Percentiles rank a stretch among this genome's conserved stretches.
Conservation (phyloP, 495 filamentous ascomycete genomes). For the Polyplosphaeria fusca region DNA sequence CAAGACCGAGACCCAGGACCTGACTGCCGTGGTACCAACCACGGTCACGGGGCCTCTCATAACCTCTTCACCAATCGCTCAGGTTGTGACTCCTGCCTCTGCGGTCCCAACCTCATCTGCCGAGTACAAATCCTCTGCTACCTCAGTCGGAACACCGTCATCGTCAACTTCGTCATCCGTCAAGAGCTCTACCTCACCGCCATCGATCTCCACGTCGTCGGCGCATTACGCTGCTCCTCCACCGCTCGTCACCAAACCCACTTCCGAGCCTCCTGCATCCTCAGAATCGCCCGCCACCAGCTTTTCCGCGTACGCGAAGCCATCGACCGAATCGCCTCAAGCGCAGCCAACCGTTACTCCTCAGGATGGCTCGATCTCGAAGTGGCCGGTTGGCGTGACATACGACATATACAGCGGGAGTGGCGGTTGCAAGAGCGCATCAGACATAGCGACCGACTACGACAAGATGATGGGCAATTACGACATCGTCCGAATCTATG, state of each 20-base stretch:
- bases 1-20: constrained; percentile 27
- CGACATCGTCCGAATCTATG: constrained; percentile 71
- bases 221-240: neutral
- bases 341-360: neutral
- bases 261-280: neutral
- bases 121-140: neutral
- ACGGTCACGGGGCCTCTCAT: neutral
- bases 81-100: neutral
- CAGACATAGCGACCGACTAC: constrained; percentile 63
- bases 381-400: constrained; percentile 24
- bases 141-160: neutral
- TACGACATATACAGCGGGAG: constrained; percentile 33
- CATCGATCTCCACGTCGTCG: neutral
- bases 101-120: neutral
- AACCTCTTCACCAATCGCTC: neutral
- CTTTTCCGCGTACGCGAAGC: neutral
- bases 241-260: neutral
- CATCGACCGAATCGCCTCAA: neutral
- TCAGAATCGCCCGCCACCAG: neutral
- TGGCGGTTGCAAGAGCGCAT: constrained; percentile 62
- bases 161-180: neutral
- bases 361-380: too few relatives aligned
- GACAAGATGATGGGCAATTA: constrained; percentile 50
- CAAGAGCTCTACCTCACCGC: neutral
- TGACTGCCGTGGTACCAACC: neutral